Base-by-base conservation (phyloP, 208 protist genomes). In the Leishmania arabica region DNA sequence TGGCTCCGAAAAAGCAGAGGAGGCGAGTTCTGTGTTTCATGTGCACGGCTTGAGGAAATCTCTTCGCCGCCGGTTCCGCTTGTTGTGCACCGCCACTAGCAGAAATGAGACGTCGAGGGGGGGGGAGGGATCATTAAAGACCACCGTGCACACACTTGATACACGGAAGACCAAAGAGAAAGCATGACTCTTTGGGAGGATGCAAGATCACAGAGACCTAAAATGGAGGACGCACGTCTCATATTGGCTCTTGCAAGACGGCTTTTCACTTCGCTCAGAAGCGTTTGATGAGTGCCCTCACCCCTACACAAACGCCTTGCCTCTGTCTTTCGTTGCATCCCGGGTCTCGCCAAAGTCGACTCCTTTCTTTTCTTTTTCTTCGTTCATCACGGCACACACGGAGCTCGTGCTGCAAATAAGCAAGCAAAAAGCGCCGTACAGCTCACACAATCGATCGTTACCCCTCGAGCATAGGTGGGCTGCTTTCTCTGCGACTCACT, bases 401-500 rank as follows among this genome's bases (percentile, higher is more conserved):
- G 11, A 47, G 42, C 42, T n/a, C 47, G 69, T n/a, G 69, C 45
- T 81, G 15, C 51, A 37, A 75, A 53, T 53, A 45, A 19, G 27
- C 8, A 62, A 45, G 47, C 19, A 53, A 73, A 73, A 51, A 31
- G 2, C 27, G 0, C 9, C 21, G 5, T 73, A 21, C 69, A 53
- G 27, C 24, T 73, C 45, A 73, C 69, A 34, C 69, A 73, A 34
- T 73, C 69, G 69, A 73, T 3, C 27, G 54, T 53, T 24, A 73
- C 9, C 31, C 69, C 69, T 51, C 69, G 7, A 73, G 37, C 69
- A 73, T 47, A 31, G 21, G 69, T 42, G 51, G 53, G 73, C 15
- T 47, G 53, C 69, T 64, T 77, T 64, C 73, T 37, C 15, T 62
- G 17, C 64, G 42, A 66, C 58, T 31, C 75, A 31, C 70, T 75